Conservation (phyloP, 805 yeast genomes). For the Sugiyamaella mastotermitis region DNA sequence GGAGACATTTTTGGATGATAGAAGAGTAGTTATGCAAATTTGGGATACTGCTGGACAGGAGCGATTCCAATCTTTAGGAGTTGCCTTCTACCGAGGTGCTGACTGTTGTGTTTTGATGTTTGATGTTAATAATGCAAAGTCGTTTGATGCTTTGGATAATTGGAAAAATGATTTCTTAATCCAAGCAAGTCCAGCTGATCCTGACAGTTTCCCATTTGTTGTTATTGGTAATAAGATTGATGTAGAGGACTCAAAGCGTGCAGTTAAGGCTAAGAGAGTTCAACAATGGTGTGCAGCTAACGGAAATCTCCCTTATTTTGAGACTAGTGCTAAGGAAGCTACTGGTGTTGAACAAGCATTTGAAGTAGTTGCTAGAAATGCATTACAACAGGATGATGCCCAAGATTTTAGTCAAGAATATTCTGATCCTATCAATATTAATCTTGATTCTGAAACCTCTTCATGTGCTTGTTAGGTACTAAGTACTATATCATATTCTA, state of each 20-base stretch:
- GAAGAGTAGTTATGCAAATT: constrained; percentile 66
- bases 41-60: constrained; percentile 99
- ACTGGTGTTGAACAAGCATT: constrained; percentile 93
- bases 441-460: constrained; percentile 73
- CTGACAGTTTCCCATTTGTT: constrained; percentile 93
- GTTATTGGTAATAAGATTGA: constrained; percentile 93
- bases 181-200: constrained; percentile 89
- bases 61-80: constrained; percentile 92
- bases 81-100: constrained; percentile 95
- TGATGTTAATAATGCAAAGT: constrained; percentile 92
- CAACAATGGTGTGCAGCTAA: constrained; percentile 54
- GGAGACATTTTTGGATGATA: constrained; percentile 80
- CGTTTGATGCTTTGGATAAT: constrained; percentile 78
- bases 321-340: constrained; percentile 96
- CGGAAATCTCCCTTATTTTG: constrained; percentile 87
- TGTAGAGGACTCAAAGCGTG: constrained; percentile 83
- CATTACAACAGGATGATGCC: constrained; percentile 89
- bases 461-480: constrained; percentile 76
- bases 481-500: no score
- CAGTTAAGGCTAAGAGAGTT: constrained; percentile 55
- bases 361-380: constrained; percentile 92
- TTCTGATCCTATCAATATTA: constrained; percentile 93
- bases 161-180: constrained; percentile 96
- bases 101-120: constrained; percentile 96
- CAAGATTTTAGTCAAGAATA: constrained; percentile 90